Evolutionary conservation across 2,329 filamentous ascomycete genomes (phyloP).

Genomic region (Elsinoe australis): DNA sequence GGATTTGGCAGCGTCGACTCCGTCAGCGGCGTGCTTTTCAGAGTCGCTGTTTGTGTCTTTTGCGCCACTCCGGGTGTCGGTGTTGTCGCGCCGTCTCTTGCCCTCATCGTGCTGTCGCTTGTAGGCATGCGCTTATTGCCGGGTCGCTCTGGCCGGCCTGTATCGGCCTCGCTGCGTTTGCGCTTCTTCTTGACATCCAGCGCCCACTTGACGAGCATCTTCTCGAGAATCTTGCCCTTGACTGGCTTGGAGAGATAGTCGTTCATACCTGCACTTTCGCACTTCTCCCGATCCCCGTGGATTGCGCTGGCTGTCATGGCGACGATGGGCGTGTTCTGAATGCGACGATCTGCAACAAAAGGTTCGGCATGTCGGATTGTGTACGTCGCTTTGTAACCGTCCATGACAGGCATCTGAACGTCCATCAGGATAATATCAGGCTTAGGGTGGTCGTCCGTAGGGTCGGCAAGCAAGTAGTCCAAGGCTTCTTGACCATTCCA

Average conservation of each 20-base stretch:
- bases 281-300: conserved; percentile 68
- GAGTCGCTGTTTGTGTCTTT: too few relatives aligned
- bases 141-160: not conserved
- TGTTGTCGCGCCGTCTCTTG: not conserved
- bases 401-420: conserved; percentile 52
- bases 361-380: conserved; percentile 60
- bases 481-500: conserved; percentile 75
- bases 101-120: not conserved
- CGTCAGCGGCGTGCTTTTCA: not conserved
- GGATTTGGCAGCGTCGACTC: not conserved
- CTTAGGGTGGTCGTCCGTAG: conserved; percentile 41
- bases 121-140: not conserved
- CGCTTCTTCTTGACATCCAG: conserved; percentile 36
- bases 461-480: conserved; percentile 52
- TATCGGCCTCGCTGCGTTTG: conserved; percentile 21
- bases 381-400: conserved; percentile 71
- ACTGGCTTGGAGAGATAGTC: conserved; percentile 67
- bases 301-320: conserved; percentile 78
- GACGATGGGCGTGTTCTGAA: conserved; percentile 61
- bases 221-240: conserved; percentile 58
- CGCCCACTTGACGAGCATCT: conserved; percentile 64
- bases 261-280: conserved; percentile 66
- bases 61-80: not conserved
- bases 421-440: conserved; percentile 62
- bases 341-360: conserved; percentile 50